Conservation (phyloP, 2,329 filamentous ascomycete genomes). For the Trichophyton equinum region DNA sequence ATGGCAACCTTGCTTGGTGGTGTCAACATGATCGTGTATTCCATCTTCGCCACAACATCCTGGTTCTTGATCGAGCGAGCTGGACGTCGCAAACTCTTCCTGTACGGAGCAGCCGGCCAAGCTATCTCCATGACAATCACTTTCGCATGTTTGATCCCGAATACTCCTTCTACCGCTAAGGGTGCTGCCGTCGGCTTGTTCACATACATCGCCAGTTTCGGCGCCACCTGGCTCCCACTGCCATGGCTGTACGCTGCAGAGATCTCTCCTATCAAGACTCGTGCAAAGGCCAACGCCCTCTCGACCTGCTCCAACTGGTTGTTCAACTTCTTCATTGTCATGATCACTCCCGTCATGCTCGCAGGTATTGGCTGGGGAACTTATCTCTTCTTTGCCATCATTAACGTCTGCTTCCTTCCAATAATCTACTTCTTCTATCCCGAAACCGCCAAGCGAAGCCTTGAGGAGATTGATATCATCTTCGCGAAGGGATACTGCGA, state of each 20-base stretch:
- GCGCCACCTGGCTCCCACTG: conserved; percentile 49
- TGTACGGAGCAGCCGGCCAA: conserved; percentile 30
- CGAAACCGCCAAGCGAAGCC: conserved; percentile 39
- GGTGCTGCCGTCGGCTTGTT: conserved; percentile 49
- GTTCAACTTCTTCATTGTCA: conserved; percentile 17
- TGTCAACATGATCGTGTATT: conserved; percentile 29
- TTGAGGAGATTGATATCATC: conserved; percentile 22
- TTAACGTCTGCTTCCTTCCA: conserved; percentile 29
- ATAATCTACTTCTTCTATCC: conserved; percentile 39
- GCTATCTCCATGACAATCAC: conserved; percentile 29
- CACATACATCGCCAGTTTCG: conserved; percentile 57
- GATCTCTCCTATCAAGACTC: conserved; percentile 13
- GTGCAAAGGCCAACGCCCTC: conserved; percentile 13
- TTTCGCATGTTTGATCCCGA: conserved; percentile 29
- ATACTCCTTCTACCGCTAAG: conserved; percentile 18
- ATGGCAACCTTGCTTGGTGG: conserved; percentile 36
- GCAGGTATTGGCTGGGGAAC: conserved; percentile 23
- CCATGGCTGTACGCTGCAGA: conserved; percentile 16
- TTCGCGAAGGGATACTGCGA: conserved; percentile 20
- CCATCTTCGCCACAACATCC: conserved; percentile 22
- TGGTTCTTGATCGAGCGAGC: conserved; percentile 33
- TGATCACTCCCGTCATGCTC: conserved; percentile 17
- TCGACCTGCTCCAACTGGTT: conserved; percentile 21
- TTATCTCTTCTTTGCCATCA: conserved; percentile 28
- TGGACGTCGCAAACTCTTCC: conserved; percentile 34